These are phyloP conservation scores for Penicillium sp. DNA, from an alignment of 2,329 filamentous ascomycete species.

Conservation along the genomic window DNA sequence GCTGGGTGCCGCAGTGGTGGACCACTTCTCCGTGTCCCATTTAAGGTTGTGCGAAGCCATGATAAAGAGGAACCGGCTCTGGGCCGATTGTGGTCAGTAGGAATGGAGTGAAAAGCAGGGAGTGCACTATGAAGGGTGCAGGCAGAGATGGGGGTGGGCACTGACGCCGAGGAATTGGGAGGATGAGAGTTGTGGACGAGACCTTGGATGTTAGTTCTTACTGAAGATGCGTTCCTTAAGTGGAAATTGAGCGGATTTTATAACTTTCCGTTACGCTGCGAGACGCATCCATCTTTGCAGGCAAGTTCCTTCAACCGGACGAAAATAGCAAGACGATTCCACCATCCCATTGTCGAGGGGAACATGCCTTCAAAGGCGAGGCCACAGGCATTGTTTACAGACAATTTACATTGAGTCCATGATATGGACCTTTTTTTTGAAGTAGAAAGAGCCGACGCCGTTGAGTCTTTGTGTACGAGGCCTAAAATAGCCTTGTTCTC, in stretches of 20 bases:
- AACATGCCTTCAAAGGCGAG: neutral
- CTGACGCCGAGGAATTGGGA: neutral
- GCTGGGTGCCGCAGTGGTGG: neutral
- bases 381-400: neutral
- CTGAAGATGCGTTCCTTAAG: neutral
- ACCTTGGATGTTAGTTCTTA: neutral
- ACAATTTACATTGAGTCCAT: too few relatives aligned
- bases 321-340: neutral
- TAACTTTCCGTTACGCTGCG: neutral
- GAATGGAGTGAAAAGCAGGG: neutral
- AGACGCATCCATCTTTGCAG: neutral
- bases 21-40: neutral
- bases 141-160: neutral
- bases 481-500: neutral
- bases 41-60: neutral
- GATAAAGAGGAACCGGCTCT: neutral
- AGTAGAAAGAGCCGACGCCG: neutral
- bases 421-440: neutral
- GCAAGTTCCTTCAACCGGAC: neutral
- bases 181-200: neutral
- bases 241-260: neutral
- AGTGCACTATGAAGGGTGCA: neutral
- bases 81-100: neutral
- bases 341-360: neutral
- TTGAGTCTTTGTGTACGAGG: neutral